phyloP scores from a whole-genome alignment of 164 flowering plant genomes.

The Sextonia rubra region DNA sequence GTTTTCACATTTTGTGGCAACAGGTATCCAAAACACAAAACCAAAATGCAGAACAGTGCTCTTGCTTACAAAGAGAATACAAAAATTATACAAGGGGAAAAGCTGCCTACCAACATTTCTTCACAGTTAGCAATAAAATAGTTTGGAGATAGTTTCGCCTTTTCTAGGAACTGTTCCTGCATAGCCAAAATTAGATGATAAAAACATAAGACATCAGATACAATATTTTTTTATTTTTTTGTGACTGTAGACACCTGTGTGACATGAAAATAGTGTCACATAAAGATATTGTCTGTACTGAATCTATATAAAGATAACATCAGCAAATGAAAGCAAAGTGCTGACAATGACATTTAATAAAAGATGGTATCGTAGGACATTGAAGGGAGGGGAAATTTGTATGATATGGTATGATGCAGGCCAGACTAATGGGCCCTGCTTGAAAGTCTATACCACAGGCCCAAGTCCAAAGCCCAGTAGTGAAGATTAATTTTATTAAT shows the following conservation, averaged over 20 bases:
- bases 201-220: background rate
- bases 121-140: slow-evolving; percentile 78
- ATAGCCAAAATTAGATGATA: background rate
- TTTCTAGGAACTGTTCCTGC: slow-evolving; percentile 77
- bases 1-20: background rate
- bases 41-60: background rate
- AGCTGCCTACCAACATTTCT: slow-evolving; percentile 63
- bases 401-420: no score
- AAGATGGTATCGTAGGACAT: background rate
- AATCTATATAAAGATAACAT: background rate
- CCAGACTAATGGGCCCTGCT: no score
- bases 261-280: background rate
- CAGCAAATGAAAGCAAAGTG: background rate
- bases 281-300: background rate
- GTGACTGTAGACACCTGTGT: background rate
- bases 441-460: no score
- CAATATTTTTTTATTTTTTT: no score
- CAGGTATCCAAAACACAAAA: background rate
- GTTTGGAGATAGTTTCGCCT: slow-evolving; percentile 74
- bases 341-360: background rate
- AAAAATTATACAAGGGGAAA: slow-evolving; percentile 6
- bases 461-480: no score
- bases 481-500: no score
- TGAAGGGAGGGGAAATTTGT: background rate
- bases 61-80: background rate